Evolutionary conservation across 192 early-diverging fungal genomes (phyloP).

Genomic region (Martensiomyces pterosporus): DNA sequence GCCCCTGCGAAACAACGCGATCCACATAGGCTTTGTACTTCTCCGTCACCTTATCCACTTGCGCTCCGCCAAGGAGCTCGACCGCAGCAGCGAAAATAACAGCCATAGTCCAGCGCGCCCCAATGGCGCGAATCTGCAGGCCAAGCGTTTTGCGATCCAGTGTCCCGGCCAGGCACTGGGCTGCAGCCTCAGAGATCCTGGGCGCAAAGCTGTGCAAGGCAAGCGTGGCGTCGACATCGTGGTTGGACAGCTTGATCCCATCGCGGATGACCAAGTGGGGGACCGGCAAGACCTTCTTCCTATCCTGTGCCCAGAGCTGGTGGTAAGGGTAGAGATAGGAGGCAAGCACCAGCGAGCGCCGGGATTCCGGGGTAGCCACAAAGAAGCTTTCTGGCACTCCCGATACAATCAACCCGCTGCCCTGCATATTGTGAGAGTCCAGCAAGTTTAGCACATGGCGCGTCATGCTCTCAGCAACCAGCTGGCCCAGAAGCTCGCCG

Average conservation of each 20-base stretch:
- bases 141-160: slow-evolving; percentile 47
- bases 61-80: slow-evolving; percentile 22
- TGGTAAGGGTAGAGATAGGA: slow-evolving; percentile 57
- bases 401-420: background rate
- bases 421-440: too few relatives aligned
- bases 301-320: slow-evolving; percentile 35
- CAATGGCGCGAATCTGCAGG: slow-evolving; percentile 58
- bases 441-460: slow-evolving; percentile 9
- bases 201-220: slow-evolving; percentile 25
- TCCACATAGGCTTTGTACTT: slow-evolving; percentile 29
- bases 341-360: slow-evolving; percentile 53
- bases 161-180: background rate
- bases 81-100: slow-evolving; percentile 51
- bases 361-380: background rate
- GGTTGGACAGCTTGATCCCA: slow-evolving; percentile 55
- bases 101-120: slow-evolving; percentile 52
- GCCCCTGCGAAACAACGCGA: slow-evolving; percentile 5
- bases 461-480: slow-evolving; percentile 8
- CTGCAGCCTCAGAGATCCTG: slow-evolving; percentile 2
- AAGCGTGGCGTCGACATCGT: slow-evolving; percentile 20
- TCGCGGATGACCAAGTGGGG: slow-evolving; percentile 56
- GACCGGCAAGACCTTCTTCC: slow-evolving; percentile 46
- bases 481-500: background rate
- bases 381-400: background rate
- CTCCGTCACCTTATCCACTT: background rate